A percentile compares a stretch with the other conserved stretches of the same genome.
Conservation (phyloP, 108 stramenopile species). For the Fragilaria radians region DNA sequence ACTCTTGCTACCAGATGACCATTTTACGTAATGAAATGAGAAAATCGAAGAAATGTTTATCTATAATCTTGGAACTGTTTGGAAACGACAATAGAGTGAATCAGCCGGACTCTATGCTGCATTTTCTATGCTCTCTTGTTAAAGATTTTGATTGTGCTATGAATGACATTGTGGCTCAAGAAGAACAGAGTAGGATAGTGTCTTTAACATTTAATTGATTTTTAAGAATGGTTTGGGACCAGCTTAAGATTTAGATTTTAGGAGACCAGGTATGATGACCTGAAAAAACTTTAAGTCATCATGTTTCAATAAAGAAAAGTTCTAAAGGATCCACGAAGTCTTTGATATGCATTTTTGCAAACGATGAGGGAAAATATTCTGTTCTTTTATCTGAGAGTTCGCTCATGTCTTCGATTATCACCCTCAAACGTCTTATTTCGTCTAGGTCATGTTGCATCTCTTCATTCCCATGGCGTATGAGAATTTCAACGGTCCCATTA, state of each 20-base stretch:
- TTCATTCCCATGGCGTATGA: constrained; percentile 7
- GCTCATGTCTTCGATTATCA: constrained; percentile 51
- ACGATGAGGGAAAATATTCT: constrained; percentile 40
- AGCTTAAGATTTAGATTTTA: too few species aligned
- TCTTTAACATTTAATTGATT: background rate
- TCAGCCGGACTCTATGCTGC: background rate
- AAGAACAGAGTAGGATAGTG: background rate
- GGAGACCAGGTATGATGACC: too few species aligned
- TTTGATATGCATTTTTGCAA: constrained; percentile 33
- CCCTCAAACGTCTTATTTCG: constrained; percentile 27
- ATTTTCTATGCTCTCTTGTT: background rate
- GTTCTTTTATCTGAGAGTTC: constrained; percentile 41
- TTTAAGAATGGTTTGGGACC: too few species aligned
- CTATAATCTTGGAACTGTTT: background rate
- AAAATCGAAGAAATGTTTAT: background rate
- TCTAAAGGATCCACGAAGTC: constrained; percentile 57
- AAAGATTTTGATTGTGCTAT: constrained; percentile 2
- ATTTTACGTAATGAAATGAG: background rate
- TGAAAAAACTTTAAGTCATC: background rate
- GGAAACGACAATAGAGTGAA: background rate
- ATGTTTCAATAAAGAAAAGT: constrained; percentile 21
- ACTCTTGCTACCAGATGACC: background rate
- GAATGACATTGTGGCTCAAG: background rate
- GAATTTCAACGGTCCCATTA: constrained; percentile 25
- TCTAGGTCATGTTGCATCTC: background rate